Evolutionary conservation across 2,329 filamentous ascomycete species (phyloP), one percentile per base, ranked within the genome.

Genomic region (Fusarium continuum): DNA sequence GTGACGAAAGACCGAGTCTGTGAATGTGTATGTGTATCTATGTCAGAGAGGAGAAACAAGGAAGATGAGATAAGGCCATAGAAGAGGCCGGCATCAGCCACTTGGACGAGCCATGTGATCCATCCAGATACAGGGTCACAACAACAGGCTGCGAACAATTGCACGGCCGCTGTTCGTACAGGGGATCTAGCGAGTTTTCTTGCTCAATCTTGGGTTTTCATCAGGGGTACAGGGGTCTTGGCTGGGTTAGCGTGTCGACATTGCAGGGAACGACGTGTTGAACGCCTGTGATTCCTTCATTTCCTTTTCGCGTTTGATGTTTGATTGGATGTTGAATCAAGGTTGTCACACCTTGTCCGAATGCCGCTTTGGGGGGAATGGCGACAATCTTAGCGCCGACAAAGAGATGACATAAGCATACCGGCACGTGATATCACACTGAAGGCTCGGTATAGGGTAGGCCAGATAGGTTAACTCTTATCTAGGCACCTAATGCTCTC

Each of bases 241-340:
- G 50, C 49, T 44, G 14, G 58, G 28, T 45, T 67, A 51, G 54
- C 49, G 23, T 38, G 36, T 39, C 31, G 34, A 36, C 20, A 26
- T 56, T 40, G 35, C 63, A 66, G 64, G 63, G 63, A 61, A 64
- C 39, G 49, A 67, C 63, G 63, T 67, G 64, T 61, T 67, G 36
- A 55, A 29, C 20, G 34, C 50, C 43, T 47, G 46, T 17, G 48
- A 31, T 48, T 48, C 34, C 32, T 35, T 64, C 54, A 64, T 61
- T 61, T 65, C 59, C 32, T 41, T 48, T 50, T 31, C 11, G 13
- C 20, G 31, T 34, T n/a, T 65, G 51, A 67, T 67, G 31, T 34
- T n/a, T 65, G 51, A 67, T 67, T 67, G 64, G 64, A 45, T 39
- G 23, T 8, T 16, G 17, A 10, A 31, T 36, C 48, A 57, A 52